Conservation (phyloP, 2,329 filamentous ascomycete genomes). For the Venturia asperata region DNA sequence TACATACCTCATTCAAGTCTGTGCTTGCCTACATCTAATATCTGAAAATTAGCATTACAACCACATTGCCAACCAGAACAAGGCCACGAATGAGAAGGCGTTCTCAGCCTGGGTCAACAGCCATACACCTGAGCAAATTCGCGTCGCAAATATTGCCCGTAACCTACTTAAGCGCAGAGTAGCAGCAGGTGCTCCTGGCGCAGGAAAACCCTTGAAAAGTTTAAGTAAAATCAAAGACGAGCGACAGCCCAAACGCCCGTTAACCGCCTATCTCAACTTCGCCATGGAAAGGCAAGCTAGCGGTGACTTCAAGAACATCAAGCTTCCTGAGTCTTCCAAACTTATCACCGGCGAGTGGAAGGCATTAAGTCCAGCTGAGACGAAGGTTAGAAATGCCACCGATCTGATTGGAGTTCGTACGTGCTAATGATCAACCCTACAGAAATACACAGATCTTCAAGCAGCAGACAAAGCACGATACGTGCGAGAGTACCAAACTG, state of each 20-base stretch:
- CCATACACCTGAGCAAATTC: constrained; percentile 52
- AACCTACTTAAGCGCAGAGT: constrained; percentile 26
- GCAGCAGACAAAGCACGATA: constrained; percentile 17
- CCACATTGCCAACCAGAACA: constrained; percentile 43
- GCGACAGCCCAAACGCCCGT: constrained; percentile 42
- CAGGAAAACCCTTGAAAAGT: constrained; percentile 20
- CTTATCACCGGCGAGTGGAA: constrained; percentile 44
- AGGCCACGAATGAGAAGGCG: constrained; percentile 36
- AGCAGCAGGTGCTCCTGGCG: constrained; percentile 21
- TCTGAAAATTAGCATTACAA: constrained; percentile 43
- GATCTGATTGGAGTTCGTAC: background rate
- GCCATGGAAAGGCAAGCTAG: constrained; percentile 36
- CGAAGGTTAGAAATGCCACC: constrained; percentile 35
- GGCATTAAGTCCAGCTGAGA: constrained; percentile 39
- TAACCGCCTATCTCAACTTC: constrained; percentile 40
- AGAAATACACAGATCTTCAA: constrained; percentile 19
- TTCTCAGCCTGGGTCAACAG: constrained; percentile 49
- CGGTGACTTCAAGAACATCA: constrained; percentile 47
- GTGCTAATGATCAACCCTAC: background rate
- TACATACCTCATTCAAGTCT: constrained; percentile 14
- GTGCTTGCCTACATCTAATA: constrained; percentile 19
- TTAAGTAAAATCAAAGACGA: constrained; percentile 44
- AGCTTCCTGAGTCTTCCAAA: constrained; percentile 33
- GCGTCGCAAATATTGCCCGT: constrained; percentile 53
- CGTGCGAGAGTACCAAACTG: constrained; percentile 18